phyloP scores from a whole-genome alignment of 2,329 filamentous ascomycete species.

The Chaetothyriales sp. region DNA sequence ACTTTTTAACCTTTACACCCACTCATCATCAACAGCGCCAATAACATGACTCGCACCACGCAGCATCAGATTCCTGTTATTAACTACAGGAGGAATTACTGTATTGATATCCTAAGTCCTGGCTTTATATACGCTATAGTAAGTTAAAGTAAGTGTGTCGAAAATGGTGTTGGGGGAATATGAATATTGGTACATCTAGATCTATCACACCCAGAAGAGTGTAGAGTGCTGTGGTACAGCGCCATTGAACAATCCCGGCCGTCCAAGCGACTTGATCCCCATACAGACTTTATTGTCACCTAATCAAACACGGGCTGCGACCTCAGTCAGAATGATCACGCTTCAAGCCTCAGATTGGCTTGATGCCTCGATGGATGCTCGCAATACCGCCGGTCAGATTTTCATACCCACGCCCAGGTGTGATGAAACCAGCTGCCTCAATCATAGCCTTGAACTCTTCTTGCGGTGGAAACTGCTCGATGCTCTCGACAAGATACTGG shows the following conservation, averaged over 20 bases:
- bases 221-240: neutral
- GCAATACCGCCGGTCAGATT: conserved; percentile 85
- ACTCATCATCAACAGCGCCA: too few relatives aligned
- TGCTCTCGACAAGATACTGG: conserved; percentile 96
- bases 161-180: too few relatives aligned
- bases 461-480: conserved; percentile 82
- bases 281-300: neutral
- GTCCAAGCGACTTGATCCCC: neutral
- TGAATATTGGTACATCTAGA: neutral
- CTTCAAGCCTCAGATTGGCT: conserved; percentile 36
- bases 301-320: neutral
- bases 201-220: neutral
- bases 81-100: too few relatives aligned
- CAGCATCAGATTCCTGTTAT: too few relatives aligned
- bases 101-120: too few relatives aligned
- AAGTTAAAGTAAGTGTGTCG: too few relatives aligned
- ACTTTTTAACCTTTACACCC: neutral
- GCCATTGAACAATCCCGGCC: neutral
- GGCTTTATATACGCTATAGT: too few relatives aligned
- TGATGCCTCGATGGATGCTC: conserved; percentile 91
- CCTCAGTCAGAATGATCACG: neutral
- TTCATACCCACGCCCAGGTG: conserved; percentile 72
- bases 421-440: conserved; percentile 49
- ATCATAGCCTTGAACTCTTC: conserved; percentile 74
- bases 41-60: too few relatives aligned